Evolutionary conservation across 2,329 filamentous ascomycete species (phyloP).

Genomic region (Ophiostoma ulmi): DNA sequence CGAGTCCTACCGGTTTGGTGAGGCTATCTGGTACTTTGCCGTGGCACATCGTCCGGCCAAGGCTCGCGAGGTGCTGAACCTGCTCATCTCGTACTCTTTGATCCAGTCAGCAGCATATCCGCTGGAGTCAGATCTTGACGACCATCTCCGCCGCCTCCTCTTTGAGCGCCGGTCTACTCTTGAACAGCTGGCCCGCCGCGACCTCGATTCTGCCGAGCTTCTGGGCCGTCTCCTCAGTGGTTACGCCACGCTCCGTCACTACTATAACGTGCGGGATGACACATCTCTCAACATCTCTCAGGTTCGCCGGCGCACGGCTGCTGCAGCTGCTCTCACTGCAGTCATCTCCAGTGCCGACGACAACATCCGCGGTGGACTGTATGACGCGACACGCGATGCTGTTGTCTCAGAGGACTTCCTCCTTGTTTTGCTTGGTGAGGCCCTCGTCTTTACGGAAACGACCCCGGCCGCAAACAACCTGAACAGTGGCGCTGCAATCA

Average conservation of each 20-base stretch:
- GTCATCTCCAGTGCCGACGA: slow-evolving; percentile 82
- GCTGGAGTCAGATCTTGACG: slow-evolving; percentile 64
- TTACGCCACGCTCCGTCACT: slow-evolving; percentile 84
- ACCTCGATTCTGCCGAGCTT: slow-evolving; percentile 75
- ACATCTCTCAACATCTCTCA: slow-evolving; percentile 41
- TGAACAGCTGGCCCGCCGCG: slow-evolving; percentile 64
- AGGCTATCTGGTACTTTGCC: slow-evolving; percentile 86
- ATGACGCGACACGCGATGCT: slow-evolving; percentile 72
- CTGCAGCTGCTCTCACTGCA: slow-evolving; percentile 70
- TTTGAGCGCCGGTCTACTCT: slow-evolving; percentile 67
- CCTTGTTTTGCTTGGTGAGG: slow-evolving; percentile 76
- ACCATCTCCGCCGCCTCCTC: slow-evolving; percentile 64
- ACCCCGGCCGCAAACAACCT: slow-evolving; percentile 31
- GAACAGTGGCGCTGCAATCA: not conserved
- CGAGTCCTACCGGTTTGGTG: slow-evolving; percentile 71
- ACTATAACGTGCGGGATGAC: slow-evolving; percentile 78
- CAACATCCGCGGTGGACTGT: slow-evolving; percentile 85
- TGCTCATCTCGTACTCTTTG: slow-evolving; percentile 81
- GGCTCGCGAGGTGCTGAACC: slow-evolving; percentile 77
- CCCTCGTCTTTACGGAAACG: slow-evolving; percentile 62
- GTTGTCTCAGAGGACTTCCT: slow-evolving; percentile 87
- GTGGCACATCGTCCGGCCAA: slow-evolving; percentile 73
- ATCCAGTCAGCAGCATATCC: slow-evolving; percentile 81
- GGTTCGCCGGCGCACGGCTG: slow-evolving; percentile 62
- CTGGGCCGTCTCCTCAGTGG: slow-evolving; percentile 83